phyloP scores from a whole-genome alignment of 345 rosid genomes.

The Melastoma malabathricum region DNA sequence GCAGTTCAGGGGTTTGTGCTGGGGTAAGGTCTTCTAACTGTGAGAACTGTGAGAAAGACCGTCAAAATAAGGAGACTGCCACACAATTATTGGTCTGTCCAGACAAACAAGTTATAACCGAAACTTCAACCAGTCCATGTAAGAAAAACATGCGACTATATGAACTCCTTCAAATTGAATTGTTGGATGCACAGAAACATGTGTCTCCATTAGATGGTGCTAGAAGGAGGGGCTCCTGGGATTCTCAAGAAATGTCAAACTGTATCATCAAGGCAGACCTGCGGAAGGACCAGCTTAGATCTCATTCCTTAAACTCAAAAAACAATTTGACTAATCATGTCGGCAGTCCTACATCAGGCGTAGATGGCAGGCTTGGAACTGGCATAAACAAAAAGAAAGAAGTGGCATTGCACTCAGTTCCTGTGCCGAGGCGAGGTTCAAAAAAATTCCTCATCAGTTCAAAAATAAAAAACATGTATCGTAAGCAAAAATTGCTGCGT shows the following conservation, averaged over 20 bases:
- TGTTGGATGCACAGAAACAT: slow-evolving; percentile 27
- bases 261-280: slow-evolving; percentile 12
- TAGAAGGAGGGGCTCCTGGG: slow-evolving; percentile 13
- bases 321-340: slow-evolving; percentile 22
- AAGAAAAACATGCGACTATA: slow-evolving; percentile 72
- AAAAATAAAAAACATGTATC: slow-evolving; percentile 51
- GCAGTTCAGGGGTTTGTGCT: slow-evolving; percentile 17
- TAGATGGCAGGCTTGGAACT: slow-evolving; percentile 30
- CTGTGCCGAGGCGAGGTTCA: slow-evolving; percentile 35
- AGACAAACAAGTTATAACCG: slow-evolving; percentile 12
- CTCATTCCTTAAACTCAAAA: slow-evolving; percentile 20
- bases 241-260: slow-evolving; percentile 18
- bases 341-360: slow-evolving; percentile 77
- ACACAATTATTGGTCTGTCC: not conserved
- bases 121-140: slow-evolving; percentile 36
- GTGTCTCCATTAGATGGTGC: slow-evolving; percentile 13
- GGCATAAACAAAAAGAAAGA: slow-evolving; percentile 20
- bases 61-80: slow-evolving; percentile 16
- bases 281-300: slow-evolving; percentile 12
- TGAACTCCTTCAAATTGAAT: slow-evolving; percentile 79
- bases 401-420: slow-evolving; percentile 18
- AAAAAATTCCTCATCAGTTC: slow-evolving; percentile 49
- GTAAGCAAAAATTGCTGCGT: slow-evolving; percentile 76
- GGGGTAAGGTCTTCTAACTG: slow-evolving; percentile 22
- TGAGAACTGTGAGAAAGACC: slow-evolving; percentile 39